Base-by-base conservation (phyloP, 176 grass and related monocot genomes). In the Ensete glaucum region DNA sequence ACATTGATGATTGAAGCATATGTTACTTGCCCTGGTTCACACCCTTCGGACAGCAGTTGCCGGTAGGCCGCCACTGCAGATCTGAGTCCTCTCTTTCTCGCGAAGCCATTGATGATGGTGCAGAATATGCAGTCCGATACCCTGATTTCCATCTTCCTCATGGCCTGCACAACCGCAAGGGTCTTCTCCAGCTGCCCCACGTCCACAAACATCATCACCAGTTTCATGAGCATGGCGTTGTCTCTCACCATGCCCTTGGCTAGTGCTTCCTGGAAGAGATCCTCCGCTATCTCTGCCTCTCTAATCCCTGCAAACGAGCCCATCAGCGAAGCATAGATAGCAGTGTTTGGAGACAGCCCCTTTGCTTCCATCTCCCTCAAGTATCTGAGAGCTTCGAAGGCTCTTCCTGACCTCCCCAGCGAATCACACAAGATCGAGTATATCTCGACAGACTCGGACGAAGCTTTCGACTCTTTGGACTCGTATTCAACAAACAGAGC, bases 1-100 rank as follows among this genome's bases (percentile, higher is more conserved):
- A 85, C 82, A 77, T 91, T 93, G 82, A 98, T 88, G 74, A 93
- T 80, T 8, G 86, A 93, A 9, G 90, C 90, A 68, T 93, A 98
- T 8, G 94, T 98, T 51, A 98, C 94, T 77, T 98, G 94, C 1
- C 94, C 94, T 27, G 94, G 88, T 58, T 93, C 86, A 14, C 94
- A 98, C 16, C 90, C 90, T 27, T 85, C 6, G 29, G 67, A 68
- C 1, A 87, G 20, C 56, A 93, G 52, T 50, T 73, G 79, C 75
- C 93, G 79, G 8, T 90, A 98, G 0, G 90, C 83, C 71, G 90
- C 86, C 69, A 98, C 81, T 48, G 94, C 87, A 16, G 86, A 78
- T n/a, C 88, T 93, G 15, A 93, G 80, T 25, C 84, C 86, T 73
- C 82, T 82, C 73, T 88, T 89, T 80, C 87, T 91, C 9, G 83